Evolutionary conservation across 2,329 filamentous ascomycete genomes (phyloP).

Genomic region (Colletotrichum sojae): DNA sequence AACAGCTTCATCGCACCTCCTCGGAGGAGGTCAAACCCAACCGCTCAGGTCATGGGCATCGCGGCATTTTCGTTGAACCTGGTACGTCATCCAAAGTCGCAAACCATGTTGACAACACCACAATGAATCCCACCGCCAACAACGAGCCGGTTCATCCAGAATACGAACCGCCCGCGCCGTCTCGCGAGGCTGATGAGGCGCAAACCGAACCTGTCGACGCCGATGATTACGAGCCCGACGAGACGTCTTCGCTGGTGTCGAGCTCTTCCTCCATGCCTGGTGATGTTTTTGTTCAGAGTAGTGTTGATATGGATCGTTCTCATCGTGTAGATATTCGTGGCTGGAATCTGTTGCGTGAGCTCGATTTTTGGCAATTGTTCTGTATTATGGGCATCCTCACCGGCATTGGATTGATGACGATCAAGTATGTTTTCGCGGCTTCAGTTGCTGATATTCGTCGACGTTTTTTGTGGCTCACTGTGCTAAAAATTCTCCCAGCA

Average conservation of each 20-base stretch:
- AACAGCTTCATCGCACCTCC: conserved; percentile 57
- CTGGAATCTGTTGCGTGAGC: conserved; percentile 76
- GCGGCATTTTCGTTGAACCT: conserved; percentile 66
- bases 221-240: conserved; percentile 66
- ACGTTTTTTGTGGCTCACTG: too few relatives aligned
- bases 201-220: conserved; percentile 48
- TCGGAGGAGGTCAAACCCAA: conserved; percentile 58
- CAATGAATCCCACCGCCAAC: conserved; percentile 47
- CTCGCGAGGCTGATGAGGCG: conserved; percentile 40
- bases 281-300: conserved; percentile 68
- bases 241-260: conserved; percentile 87
- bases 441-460: background rate
- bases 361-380: conserved; percentile 95
- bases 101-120: background rate
- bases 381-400: conserved; percentile 89
- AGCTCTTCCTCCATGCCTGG: conserved; percentile 67
- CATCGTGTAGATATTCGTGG: conserved; percentile 94
- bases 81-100: conserved; percentile 69
- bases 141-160: conserved; percentile 23
- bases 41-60: conserved; percentile 55
- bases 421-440: conserved; percentile 78
- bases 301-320: conserved; percentile 80
- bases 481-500: conserved; percentile 68
- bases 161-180: conserved; percentile 30
- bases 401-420: conserved; percentile 97